These are phyloP conservation scores for Waitea zeae DNA, from an alignment of 1,284 basidiomycete genomes.

Conservation along the genomic window DNA sequence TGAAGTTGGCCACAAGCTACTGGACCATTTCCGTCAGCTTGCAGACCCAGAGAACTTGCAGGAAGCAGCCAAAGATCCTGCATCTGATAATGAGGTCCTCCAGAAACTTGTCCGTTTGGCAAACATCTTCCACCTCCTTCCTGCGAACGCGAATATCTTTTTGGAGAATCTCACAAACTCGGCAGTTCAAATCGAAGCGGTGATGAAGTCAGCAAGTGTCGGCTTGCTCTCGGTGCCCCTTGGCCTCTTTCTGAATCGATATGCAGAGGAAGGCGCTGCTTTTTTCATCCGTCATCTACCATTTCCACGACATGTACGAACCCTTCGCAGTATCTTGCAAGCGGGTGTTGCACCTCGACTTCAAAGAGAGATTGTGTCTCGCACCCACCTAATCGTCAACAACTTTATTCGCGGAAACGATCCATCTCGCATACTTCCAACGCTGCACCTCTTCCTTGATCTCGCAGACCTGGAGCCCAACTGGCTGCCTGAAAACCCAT, in stretches of 20 bases:
- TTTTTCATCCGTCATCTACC: conserved; percentile 74
- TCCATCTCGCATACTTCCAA: conserved; percentile 38
- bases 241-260: conserved; percentile 83
- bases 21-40: conserved; percentile 89
- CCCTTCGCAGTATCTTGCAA: conserved; percentile 66
- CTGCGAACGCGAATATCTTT: conserved; percentile 86
- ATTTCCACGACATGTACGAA: conserved; percentile 61
- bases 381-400: conserved; percentile 43
- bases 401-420: conserved; percentile 42
- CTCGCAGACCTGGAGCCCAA: conserved; percentile 46
- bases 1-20: conserved; percentile 93
- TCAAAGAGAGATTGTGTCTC: conserved; percentile 53
- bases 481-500: conserved; percentile 59
- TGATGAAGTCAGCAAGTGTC: conserved; percentile 77
- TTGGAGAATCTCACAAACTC: conserved; percentile 74
- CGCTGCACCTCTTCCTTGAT: conserved; percentile 66
- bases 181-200: conserved; percentile 88
- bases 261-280: conserved; percentile 71
- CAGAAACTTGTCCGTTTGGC: conserved; percentile 87
- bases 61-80: conserved; percentile 59
- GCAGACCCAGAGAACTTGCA: conserved; percentile 77
- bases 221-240: conserved; percentile 94
- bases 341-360: conserved; percentile 65
- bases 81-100: conserved; percentile 83
- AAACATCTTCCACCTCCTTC: conserved; percentile 94